Evolutionary conservation across 192 early-diverging fungal species (phyloP), one percentile per base, ranked within the genome.

Genomic region (Linnemannia hyalina): DNA sequence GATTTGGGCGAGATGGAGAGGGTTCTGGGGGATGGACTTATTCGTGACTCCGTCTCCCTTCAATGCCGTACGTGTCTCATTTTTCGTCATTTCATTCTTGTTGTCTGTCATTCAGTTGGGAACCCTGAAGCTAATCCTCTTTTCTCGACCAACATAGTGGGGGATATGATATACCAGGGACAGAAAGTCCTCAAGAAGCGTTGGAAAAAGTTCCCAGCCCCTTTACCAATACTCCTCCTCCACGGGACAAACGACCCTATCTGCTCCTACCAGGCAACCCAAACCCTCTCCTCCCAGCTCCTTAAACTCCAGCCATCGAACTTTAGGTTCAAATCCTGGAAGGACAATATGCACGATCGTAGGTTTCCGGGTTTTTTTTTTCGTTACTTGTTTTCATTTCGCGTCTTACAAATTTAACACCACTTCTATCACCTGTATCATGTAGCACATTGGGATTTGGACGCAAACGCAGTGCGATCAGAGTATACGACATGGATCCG

Each of bases 151-250:
- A 0, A 46, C 2, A 41, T 41, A 84, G 82, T 86, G 60, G 83
- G 83, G 0, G 83, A 86, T 65, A 86, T 86, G 83, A 80, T 86
- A 47, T 86, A 86, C 16, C 83, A 86, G 13, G 83, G 83, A 15
- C 70, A 86, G 47, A 86, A 86, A 42, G 38, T 77, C 2, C 68
- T 86, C 75, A 86, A 16, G 3, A 80, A 80, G 41, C 68, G 83
- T 11, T 86, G 83, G 83, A 86, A 81, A 73, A 60, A 86, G 29
- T 80, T 86, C 41, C 83, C 83, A 22, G 23, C 29, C 2, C 75
- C 69, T 36, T 40, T 86, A 0, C 83, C 83, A 10, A 77, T 41
- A 8, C 38, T 86, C n/a, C 60, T 86, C 16, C 60, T 86, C 0
- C 83, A 86, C 47, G 83, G 83, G 23, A 80, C 78, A 8, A 75